phyloP scores from a whole-genome alignment of 2,329 filamentous ascomycete species.

The Sclerotinia trifoliorum region DNA sequence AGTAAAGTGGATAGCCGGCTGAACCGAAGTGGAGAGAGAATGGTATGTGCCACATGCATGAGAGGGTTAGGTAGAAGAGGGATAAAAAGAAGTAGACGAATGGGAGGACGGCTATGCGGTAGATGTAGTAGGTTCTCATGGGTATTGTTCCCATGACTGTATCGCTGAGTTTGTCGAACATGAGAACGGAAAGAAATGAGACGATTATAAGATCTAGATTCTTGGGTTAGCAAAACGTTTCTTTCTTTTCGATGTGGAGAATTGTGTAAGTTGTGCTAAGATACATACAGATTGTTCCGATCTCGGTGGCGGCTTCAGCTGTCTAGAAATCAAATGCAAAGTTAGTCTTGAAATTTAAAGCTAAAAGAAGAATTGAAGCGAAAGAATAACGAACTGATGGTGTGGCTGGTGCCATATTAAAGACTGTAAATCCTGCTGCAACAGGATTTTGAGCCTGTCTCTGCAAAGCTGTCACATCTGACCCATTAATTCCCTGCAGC shows the following conservation, averaged over 20 bases:
- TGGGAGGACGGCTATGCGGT: constrained; percentile 25
- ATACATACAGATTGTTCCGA: constrained; percentile 30
- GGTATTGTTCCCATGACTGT: constrained; percentile 29
- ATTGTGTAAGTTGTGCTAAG: neutral
- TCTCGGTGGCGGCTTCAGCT: constrained; percentile 29
- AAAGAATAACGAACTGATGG: constrained; percentile 16
- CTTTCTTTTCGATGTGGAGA: neutral
- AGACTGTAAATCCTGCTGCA: constrained; percentile 22
- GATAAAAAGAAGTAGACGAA: constrained; percentile 27
- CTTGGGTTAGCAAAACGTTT: neutral
- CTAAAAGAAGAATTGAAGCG: neutral
- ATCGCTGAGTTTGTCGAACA: constrained; percentile 29
- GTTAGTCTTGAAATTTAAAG: neutral
- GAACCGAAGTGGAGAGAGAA: constrained; percentile 27
- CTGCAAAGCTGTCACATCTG: constrained; percentile 22
- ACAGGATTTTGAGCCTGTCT: constrained; percentile 26
- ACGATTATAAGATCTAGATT: constrained; percentile 28
- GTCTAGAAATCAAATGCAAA: constrained; percentile 1
- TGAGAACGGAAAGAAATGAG: constrained; percentile 29
- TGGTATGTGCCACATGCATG: constrained; percentile 28
- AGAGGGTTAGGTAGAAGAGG: constrained; percentile 26
- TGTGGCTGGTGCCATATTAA: constrained; percentile 26
- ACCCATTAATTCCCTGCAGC: constrained; percentile 10
- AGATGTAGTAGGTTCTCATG: constrained; percentile 24
- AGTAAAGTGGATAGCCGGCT: constrained; percentile 29